Evolutionary conservation across 768 basidiomycete species (phyloP).

Genomic region (Amanita rubescens): DNA sequence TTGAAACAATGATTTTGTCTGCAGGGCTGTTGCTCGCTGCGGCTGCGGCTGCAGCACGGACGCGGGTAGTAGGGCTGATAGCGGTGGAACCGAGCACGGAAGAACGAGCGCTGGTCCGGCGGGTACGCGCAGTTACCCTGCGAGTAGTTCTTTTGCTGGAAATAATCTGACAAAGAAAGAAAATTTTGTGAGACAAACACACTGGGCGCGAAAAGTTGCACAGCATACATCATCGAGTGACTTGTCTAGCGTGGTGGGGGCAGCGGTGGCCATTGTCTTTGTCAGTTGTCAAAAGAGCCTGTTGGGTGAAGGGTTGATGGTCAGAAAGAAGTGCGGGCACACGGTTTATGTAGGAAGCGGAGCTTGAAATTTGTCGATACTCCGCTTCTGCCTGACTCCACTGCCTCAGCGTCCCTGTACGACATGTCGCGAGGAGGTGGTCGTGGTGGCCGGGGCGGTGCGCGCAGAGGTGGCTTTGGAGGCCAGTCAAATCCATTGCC

Average conservation of each 20-base stretch:
- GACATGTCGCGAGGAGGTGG: conserved; percentile 35
- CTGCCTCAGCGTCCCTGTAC: background rate
- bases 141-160: conserved; percentile 48
- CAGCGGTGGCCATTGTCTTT: background rate
- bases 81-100: conserved; percentile 54
- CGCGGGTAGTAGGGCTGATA: conserved; percentile 42
- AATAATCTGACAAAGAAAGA: conserved; percentile 49
- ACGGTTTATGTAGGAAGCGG: conserved; percentile 23
- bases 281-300: no score
- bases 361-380: conserved; percentile 28
- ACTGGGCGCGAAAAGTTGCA: conserved; percentile 5
- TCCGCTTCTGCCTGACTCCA: conserved; percentile 18
- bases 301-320: conserved; percentile 28
- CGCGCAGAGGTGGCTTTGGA: conserved; percentile 57
- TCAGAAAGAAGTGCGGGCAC: conserved; percentile 20
- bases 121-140: conserved; percentile 33
- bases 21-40: conserved; percentile 34
- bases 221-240: conserved; percentile 70
- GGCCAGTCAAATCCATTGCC: conserved; percentile 48
- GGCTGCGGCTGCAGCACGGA: conserved; percentile 36
- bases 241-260: conserved; percentile 56
- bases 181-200: conserved; percentile 15
- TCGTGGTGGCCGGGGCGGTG: conserved; percentile 34
- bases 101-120: conserved; percentile 40
- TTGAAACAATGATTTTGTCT: conserved; percentile 94